Base-by-base conservation (phyloP, 257 asterid species). In the Haberlea rhodopensis region DNA sequence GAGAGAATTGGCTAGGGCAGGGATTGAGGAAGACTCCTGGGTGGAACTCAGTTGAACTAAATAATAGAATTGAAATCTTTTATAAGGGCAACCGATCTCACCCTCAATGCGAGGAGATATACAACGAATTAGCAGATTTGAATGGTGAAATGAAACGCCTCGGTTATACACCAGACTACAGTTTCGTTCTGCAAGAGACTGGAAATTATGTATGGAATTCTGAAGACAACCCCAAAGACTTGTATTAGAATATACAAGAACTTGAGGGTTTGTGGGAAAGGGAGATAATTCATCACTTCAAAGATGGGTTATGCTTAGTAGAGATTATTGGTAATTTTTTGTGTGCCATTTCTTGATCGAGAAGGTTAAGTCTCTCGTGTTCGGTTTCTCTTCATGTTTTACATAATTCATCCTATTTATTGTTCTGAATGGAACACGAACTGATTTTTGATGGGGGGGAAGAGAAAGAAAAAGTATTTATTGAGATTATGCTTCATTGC, bases 11-110 rank as follows among this genome's bases (percentile, higher is more conserved):
- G 90, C 83, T 26, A 82, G 88, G 64, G 76, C 29, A 71, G 65
- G 95, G 90, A 21, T 69, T 86, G 73, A 71, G 66, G 82, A 86
- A 84, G 63, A 86, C 84, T 28, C 95, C 95, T 6, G 88, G 95
- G 53, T 84, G 95, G 95, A 86, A 84, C 77, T 84, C 87, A 21
- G 48, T 78, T 54, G 91, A 86, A 68, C 55, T 86, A 45, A 73
- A 73, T 37, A 75, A 75, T 63, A 64, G 56, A 52, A 51, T 74
- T 62, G 88, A 84, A 71, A 83, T 84, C 58, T 86, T 86, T 61
- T 80, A 81, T 46, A 78, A 80, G 2, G 95, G 88, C 53, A 77
- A 74, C 53, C 88, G 57, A 59, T 74, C 86, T 28, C 96, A 90
- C 57, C 87, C 91, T 8, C 85, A 80, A 63, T 75, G 75, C 45